phyloP scores from a whole-genome alignment of 768 basidiomycete species.

The Imleria badia region DNA sequence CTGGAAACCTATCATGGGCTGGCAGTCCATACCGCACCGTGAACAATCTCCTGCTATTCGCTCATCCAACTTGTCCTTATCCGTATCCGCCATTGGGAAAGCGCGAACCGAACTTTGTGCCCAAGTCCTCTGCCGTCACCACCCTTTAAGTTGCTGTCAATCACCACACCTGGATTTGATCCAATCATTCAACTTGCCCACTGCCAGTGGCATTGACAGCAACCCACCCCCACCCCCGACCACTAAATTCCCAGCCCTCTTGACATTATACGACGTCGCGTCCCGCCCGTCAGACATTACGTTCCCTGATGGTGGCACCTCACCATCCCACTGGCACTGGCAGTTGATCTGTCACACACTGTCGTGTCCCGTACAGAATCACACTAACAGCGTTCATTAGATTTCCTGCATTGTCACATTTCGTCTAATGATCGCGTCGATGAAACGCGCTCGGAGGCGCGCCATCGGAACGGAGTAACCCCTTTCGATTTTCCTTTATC shows the following conservation, averaged over 20 bases:
- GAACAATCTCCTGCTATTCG: neutral
- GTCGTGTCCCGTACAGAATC: neutral
- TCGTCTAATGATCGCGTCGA: neutral
- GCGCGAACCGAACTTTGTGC: neutral
- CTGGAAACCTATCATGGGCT: neutral
- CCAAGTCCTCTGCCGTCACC: neutral
- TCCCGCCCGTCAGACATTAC: neutral
- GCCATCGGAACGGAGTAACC: neutral
- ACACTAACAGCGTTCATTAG: too few relatives aligned
- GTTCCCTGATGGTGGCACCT: neutral
- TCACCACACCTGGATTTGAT: too few relatives aligned
- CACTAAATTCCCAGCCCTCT: slow-evolving; percentile 3
- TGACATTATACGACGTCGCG: neutral
- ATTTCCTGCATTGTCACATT: too few relatives aligned
- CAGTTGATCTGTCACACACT: neutral
- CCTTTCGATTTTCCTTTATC: neutral
- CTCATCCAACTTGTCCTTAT: neutral
- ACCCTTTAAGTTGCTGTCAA: too few relatives aligned
- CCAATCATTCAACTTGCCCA: neutral
- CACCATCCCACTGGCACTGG: neutral
- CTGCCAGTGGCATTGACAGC: neutral
- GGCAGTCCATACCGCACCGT: neutral
- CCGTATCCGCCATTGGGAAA: neutral
- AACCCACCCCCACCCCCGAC: slow-evolving; percentile 6
- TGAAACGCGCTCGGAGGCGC: neutral